These are phyloP conservation scores for Alternaria sp. DNA, from an alignment of 2,329 filamentous ascomycete species.

Conservation along the genomic window DNA sequence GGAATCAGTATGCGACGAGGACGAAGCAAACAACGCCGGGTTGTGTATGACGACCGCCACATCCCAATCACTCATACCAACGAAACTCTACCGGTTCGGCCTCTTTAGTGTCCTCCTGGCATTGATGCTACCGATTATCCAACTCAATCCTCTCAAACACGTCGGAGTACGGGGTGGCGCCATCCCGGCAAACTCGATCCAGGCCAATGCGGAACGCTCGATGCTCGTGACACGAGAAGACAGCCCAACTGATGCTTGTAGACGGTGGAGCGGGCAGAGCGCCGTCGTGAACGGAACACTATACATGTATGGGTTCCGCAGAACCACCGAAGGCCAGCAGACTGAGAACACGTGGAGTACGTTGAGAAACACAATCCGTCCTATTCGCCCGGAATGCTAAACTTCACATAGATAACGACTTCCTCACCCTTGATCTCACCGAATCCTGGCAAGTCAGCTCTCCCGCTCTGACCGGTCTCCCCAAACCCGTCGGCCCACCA, in stretches of 20 bases:
- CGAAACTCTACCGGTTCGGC: slow-evolving; percentile 41
- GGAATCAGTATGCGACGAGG: slow-evolving; percentile 42
- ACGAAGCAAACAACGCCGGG: slow-evolving; percentile 26
- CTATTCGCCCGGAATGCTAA: slow-evolving; percentile 5
- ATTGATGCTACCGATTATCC: slow-evolving; percentile 47
- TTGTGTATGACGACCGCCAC: slow-evolving; percentile 8
- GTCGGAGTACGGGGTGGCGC: slow-evolving; percentile 40
- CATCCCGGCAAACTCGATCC: slow-evolving; percentile 35
- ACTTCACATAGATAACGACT: slow-evolving; percentile 63
- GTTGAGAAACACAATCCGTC: slow-evolving; percentile 28
- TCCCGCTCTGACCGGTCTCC: slow-evolving; percentile 69
- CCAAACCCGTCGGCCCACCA: slow-evolving; percentile 73
- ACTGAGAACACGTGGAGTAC: slow-evolving; percentile 73
- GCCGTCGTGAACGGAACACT: slow-evolving; percentile 77
- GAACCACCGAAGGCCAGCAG: slow-evolving; percentile 66
- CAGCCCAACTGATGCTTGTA: slow-evolving; percentile 47
- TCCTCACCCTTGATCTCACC: slow-evolving; percentile 75
- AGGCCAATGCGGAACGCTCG: slow-evolving; percentile 24
- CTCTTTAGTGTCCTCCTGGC: slow-evolving; percentile 43
- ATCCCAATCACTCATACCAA: slow-evolving; percentile 20
- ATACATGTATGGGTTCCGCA: slow-evolving; percentile 78
- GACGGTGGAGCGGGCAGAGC: slow-evolving; percentile 55
- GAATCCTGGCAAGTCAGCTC: slow-evolving; percentile 73
- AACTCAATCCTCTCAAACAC: slow-evolving; percentile 38
- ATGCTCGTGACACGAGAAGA: slow-evolving; percentile 42